Conservation (phyloP, 345 rosid genomes). For the Firmiana major region DNA sequence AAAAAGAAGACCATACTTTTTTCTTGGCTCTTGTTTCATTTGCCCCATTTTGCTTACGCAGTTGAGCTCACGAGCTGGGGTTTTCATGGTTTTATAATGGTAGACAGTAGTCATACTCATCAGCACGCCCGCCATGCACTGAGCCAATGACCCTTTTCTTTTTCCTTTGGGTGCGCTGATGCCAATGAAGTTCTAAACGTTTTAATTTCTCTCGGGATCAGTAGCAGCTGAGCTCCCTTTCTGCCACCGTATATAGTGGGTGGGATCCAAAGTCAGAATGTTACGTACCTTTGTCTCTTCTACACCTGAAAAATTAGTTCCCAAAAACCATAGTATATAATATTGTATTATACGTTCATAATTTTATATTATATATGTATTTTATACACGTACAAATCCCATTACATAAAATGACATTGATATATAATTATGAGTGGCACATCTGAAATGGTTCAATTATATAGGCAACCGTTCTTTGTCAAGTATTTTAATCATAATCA, state of each 20-base stretch:
- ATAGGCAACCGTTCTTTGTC: no score
- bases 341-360: background rate
- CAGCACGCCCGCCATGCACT: background rate
- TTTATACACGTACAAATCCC: background rate
- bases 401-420: background rate
- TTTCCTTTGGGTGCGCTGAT: background rate
- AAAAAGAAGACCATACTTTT: no score
- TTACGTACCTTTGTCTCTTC: background rate
- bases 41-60: constrained; percentile 7
- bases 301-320: background rate
- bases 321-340: background rate
- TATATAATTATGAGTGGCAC: no score
- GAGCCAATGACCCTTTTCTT: background rate
- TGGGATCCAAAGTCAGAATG: constrained; percentile 9
- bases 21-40: background rate
- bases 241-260: constrained; percentile 3
- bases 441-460: no score
- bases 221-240: background rate
- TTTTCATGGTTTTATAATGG: background rate
- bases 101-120: background rate
- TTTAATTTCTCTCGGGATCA: background rate
- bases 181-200: background rate
- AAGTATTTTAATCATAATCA: no score
- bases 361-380: background rate
- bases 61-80: background rate